Conservation (phyloP, 2,329 filamentous ascomycete genomes). For the Colletotrichum shisoi region DNA sequence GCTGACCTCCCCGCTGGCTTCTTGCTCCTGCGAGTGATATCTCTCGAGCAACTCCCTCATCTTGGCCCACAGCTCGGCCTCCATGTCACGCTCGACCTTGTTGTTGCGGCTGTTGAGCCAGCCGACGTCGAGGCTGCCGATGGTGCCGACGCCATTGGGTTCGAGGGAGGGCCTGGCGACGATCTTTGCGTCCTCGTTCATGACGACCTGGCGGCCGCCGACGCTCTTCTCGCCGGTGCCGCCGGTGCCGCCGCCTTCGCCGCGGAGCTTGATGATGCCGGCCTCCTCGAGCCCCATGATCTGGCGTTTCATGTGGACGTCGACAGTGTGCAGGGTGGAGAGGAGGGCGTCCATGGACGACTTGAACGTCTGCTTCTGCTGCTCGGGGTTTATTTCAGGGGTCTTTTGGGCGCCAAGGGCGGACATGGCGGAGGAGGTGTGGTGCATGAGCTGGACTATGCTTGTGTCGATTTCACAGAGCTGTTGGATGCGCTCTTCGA, state of each 20-base stretch:
- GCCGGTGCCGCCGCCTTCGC: slow-evolving; percentile 40
- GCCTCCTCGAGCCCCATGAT: slow-evolving; percentile 84
- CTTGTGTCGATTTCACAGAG: slow-evolving; percentile 79
- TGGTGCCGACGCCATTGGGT: slow-evolving; percentile 63
- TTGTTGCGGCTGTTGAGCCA: slow-evolving; percentile 88
- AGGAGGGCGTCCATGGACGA: slow-evolving; percentile 72
- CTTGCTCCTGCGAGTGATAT: slow-evolving; percentile 28
- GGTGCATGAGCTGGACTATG: slow-evolving; percentile 51
- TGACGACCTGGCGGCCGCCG: slow-evolving; percentile 42
- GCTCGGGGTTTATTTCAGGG: slow-evolving; percentile 48
- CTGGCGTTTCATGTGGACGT: slow-evolving; percentile 76
- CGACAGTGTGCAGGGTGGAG: slow-evolving; percentile 74
- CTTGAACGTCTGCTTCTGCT: slow-evolving; percentile 65
- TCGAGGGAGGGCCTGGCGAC: slow-evolving; percentile 54
- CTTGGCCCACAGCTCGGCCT: slow-evolving; percentile 75
- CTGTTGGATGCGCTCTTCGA: slow-evolving; percentile 80
- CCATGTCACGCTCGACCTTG: slow-evolving; percentile 82
- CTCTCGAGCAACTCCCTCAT: slow-evolving; percentile 51
- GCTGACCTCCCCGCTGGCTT: slow-evolving; percentile 35
- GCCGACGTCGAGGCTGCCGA: slow-evolving; percentile 77
- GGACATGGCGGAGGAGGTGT: slow-evolving; percentile 58
- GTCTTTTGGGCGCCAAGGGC: slow-evolving; percentile 53
- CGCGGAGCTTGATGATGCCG: slow-evolving; percentile 68
- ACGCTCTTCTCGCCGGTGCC: background rate
- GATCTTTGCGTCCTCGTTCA: slow-evolving; percentile 39